Percentiles rank a stretch among this genome's conserved stretches.
These are phyloP conservation scores for Eimeria tenella DNA, from an alignment of 169 alveolate genomes.

Conservation along the genomic window DNA sequence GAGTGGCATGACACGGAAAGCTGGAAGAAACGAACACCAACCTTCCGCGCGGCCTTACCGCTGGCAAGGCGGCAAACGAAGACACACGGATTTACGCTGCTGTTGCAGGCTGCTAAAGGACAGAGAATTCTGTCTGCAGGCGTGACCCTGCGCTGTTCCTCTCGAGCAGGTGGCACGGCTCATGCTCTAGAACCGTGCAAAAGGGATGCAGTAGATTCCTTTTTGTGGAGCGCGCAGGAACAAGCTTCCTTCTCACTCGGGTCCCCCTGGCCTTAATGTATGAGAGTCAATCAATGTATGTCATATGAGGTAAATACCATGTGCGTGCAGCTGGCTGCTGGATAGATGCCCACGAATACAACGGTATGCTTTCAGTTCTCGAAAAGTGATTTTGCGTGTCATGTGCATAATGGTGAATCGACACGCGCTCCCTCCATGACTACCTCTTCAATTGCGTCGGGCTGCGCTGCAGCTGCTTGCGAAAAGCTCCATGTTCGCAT, in stretches of 20 bases:
- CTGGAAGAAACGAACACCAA: too few species aligned
- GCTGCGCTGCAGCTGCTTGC: too few species aligned
- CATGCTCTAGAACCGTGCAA: neutral
- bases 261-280: neutral
- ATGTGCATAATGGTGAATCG: too few species aligned
- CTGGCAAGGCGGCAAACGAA: neutral
- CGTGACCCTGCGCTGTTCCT: neutral
- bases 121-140: neutral
- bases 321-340: neutral
- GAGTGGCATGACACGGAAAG: neutral
- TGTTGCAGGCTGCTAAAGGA: neutral
- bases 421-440: too few species aligned
- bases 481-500: too few species aligned
- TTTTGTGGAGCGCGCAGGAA: neutral
- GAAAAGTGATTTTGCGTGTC: neutral
- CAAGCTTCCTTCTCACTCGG: neutral
- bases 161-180: neutral
- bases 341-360: neutral
- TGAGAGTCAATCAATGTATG: neutral
- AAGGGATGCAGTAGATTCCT: constrained; percentile 10
- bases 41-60: too few species aligned
- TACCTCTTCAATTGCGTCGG: too few species aligned
- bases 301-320: neutral
- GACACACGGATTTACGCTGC: neutral
- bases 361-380: neutral